Base-by-base conservation (phyloP, 2,329 filamentous ascomycete species). In the Orbilia quercus region DNA sequence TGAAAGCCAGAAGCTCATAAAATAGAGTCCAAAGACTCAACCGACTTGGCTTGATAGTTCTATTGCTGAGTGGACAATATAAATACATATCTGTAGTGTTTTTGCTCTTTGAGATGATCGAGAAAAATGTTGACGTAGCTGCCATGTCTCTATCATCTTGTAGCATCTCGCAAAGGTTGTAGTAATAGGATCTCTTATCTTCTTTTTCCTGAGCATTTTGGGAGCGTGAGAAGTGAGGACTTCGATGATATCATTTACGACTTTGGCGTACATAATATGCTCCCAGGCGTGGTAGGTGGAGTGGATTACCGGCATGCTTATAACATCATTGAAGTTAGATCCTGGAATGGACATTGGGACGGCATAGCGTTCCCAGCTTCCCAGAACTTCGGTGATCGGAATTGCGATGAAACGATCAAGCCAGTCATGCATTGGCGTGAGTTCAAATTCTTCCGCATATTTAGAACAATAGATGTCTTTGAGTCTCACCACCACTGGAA, bases 181-280 rank as follows among this genome's bases (percentile, higher is more conserved):
- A 59, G 16, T 59, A 59, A 25, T 59, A 59, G 1, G 22, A 36
- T 16, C 55, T 47, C 16, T 25, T n/a, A 59, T 59, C n/a, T 20
- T 48, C 16, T 47, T 47, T 23, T 47, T 47, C 9, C 55, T 14
- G 1, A 59, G 23, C 40, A 59, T 47, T 38, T 48, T 59, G 12
- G 25, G n/a, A 9, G 18, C 25, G 25, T 59, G 55, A 1, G 3
- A 11, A n/a, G 44, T 25, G 2, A 59, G 23, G 4, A 42, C 48
- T 34, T 59, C 42, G 16, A 59, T 25, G 6, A 48, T 48, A 40
- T 25, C 22, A 23, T 14, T 47, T 1, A 59, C 45, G 9, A 23
- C 12, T 47, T 59, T 59, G n/a, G 40, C 22, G 28, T 48, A 59
- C 16, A 59, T 48, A 3, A 42, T 12, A n/a, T 59, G 55, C 25